These are phyloP conservation scores for Xerocomus spinulosus DNA, from an alignment of 768 basidiomycete genomes.

Conservation along the genomic window DNA sequence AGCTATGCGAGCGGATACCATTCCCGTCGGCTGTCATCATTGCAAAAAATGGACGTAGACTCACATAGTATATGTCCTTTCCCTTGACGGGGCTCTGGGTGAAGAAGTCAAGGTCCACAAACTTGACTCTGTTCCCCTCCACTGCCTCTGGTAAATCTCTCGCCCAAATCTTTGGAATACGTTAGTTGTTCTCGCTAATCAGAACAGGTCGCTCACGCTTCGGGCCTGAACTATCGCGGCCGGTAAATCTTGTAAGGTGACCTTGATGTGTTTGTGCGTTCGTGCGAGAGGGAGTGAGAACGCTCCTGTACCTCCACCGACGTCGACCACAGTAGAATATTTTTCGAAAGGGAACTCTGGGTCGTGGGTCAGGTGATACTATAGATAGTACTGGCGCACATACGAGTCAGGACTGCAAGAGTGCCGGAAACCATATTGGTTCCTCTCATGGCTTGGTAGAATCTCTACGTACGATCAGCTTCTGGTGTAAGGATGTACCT, in stretches of 20 bases:
- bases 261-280: conserved; percentile 26
- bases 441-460: conserved; percentile 23
- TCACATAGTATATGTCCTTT: conserved; percentile 32
- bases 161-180: conserved; percentile 17
- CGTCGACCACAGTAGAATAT: conserved; percentile 30
- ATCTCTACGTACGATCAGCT: conserved; percentile 11
- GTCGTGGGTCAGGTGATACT: neutral
- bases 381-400: neutral
- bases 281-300: conserved; percentile 30
- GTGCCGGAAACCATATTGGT: conserved; percentile 21
- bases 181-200: neutral
- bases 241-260: conserved; percentile 32
- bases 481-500: too few species aligned
- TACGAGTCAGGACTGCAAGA: conserved; percentile 22
- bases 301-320: conserved; percentile 33
- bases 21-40: neutral
- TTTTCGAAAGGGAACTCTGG: conserved; percentile 32
- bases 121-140: conserved; percentile 22
- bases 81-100: conserved; percentile 24
- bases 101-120: conserved; percentile 30
- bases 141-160: conserved; percentile 24
- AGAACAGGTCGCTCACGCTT: conserved; percentile 4
- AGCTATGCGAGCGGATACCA: conserved; percentile 5
- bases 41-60: neutral
- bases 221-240: conserved; percentile 19